Evolutionary conservation across 495 filamentous ascomycete genomes (phyloP).

Genomic region (Penicillium alfredii): DNA sequence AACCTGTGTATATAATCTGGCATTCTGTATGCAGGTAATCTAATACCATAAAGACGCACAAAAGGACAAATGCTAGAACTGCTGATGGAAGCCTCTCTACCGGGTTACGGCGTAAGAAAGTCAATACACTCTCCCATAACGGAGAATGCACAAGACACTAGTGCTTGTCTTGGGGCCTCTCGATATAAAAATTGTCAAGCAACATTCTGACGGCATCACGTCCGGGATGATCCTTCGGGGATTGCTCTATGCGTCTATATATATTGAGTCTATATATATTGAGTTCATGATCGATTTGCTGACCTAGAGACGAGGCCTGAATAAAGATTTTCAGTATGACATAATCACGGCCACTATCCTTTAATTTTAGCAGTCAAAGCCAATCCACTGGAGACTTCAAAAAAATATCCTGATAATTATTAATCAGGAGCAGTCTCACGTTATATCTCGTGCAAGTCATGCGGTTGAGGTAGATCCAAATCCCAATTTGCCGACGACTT

Average conservation of each 20-base stretch:
- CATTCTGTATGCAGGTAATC: conserved; percentile 31
- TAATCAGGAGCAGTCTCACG: too few relatives aligned
- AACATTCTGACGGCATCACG: too few relatives aligned
- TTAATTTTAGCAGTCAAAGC: too few relatives aligned
- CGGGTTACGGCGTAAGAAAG: conserved; percentile 16
- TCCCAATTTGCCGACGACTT: not conserved
- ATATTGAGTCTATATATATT: too few relatives aligned
- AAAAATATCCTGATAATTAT: too few relatives aligned
- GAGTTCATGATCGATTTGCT: conserved; percentile 29
- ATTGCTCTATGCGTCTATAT: too few relatives aligned
- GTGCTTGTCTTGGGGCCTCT: conserved; percentile 18
- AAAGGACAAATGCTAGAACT: conserved; percentile 17
- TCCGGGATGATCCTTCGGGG: too few relatives aligned
- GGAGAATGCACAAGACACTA: conserved; percentile 23
- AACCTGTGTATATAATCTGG: conserved; percentile 33
- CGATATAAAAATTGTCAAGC: too few relatives aligned
- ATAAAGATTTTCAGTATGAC: conserved; percentile 33
- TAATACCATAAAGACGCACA: conserved; percentile 21
- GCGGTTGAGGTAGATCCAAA: not conserved
- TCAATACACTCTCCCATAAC: conserved; percentile 24
- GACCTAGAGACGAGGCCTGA: conserved; percentile 20
- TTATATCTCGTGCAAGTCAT: too few relatives aligned
- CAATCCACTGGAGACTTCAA: too few relatives aligned
- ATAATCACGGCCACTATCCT: conserved; percentile 20
- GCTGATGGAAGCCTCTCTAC: conserved; percentile 4